A percentile compares a stretch with the other conserved stretches of the same genome.
phyloP scores from a whole-genome alignment of 2,329 filamentous ascomycete genomes.

The Aspergillus candidus region DNA sequence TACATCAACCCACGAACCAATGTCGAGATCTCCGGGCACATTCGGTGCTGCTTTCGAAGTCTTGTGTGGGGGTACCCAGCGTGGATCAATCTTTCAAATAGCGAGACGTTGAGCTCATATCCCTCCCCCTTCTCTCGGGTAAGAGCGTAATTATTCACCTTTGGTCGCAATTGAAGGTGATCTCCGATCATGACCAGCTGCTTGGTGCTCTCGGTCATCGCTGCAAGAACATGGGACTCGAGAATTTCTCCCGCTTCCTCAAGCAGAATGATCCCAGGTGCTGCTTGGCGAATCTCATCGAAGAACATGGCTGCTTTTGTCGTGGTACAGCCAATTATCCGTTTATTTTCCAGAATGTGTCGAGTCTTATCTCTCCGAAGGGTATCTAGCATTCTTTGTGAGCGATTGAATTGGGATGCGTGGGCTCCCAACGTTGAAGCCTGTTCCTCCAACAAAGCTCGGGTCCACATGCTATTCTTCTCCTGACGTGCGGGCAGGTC shows the following conservation, averaged over 20 bases:
- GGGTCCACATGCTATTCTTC: constrained; percentile 41
- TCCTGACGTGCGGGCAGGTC: constrained; percentile 28
- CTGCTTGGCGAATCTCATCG: constrained; percentile 47
- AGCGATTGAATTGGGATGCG: constrained; percentile 12
- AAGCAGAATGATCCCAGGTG: constrained; percentile 57
- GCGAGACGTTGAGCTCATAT: constrained; percentile 60
- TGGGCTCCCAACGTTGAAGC: constrained; percentile 20
- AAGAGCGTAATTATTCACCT: constrained; percentile 56
- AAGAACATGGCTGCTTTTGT: constrained; percentile 61
- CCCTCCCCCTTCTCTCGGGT: constrained; percentile 59
- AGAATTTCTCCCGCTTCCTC: constrained; percentile 71
- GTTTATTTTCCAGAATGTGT: constrained; percentile 46
- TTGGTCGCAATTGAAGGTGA: constrained; percentile 66
- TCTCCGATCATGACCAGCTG: constrained; percentile 68
- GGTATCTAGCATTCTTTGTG: constrained; percentile 6
- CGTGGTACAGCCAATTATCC: constrained; percentile 65
- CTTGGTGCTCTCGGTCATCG: constrained; percentile 50
- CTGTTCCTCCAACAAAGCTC: constrained; percentile 47
- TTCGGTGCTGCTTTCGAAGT: constrained; percentile 60
- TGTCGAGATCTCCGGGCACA: constrained; percentile 60
- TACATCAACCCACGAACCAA: constrained; percentile 57
- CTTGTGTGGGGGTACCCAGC: constrained; percentile 50
- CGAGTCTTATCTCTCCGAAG: constrained; percentile 11
- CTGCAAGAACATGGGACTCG: constrained; percentile 60
- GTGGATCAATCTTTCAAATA: constrained; percentile 63